Evolutionary conservation across 306 rosid genomes (phyloP).

Genomic region (Calophaca sinica): DNA sequence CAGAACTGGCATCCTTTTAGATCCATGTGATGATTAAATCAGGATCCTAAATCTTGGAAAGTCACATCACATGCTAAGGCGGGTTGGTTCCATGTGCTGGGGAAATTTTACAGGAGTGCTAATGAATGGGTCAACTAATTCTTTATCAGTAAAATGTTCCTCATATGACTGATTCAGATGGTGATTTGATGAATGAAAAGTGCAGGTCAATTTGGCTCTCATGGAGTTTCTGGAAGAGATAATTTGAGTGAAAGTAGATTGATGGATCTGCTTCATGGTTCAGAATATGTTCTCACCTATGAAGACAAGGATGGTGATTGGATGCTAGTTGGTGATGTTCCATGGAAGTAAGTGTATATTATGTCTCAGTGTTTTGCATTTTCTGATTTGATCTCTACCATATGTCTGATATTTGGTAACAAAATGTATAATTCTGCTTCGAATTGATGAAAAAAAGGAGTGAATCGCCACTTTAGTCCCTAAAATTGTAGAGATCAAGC

Average conservation of each 20-base stretch:
- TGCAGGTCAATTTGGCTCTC: conserved; percentile 86
- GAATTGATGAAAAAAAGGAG: neutral
- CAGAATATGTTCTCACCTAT: conserved; percentile 94
- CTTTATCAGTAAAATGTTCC: conserved; percentile 30
- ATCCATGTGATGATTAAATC: neutral
- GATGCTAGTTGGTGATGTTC: conserved; percentile 99
- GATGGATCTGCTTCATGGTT: conserved; percentile 91
- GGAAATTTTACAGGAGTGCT: too few species aligned
- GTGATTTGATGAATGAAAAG: conserved; percentile 39
- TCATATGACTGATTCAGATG: conserved; percentile 24
- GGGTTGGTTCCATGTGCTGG: too few species aligned
- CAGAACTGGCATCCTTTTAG: conserved; percentile 28
- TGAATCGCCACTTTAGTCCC: too few species aligned
- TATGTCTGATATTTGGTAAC: neutral
- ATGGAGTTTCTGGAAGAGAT: conserved; percentile 66
- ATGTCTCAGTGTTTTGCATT: conserved; percentile 8
- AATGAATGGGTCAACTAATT: conserved; percentile 41
- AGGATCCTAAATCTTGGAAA: too few species aligned
- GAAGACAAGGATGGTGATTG: conserved; percentile 98
- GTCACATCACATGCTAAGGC: too few species aligned
- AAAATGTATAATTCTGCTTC: neutral
- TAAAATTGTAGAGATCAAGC: too few species aligned
- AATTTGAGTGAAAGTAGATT: conserved; percentile 75
- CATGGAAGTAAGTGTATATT: conserved; percentile 84
- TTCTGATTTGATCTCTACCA: conserved; percentile 18